Evolutionary conservation across 225 moss, liverwort and hornwort species (phyloP), one percentile per base, ranked within the genome.

Genomic region (Sphagnum tenellum): DNA sequence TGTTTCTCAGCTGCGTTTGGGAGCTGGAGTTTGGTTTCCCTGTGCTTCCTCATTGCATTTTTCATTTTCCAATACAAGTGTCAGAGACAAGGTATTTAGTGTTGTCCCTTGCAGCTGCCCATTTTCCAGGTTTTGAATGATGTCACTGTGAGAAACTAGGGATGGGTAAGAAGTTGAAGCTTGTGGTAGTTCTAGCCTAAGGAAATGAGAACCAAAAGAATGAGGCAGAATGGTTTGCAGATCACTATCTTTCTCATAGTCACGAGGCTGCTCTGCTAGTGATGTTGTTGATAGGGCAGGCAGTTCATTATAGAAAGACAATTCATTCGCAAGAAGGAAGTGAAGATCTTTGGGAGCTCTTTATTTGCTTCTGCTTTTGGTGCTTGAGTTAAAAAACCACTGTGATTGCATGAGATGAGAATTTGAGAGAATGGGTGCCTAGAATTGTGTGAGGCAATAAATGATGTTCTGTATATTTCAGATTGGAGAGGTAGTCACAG

Each of bases 21-120:
- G 55, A 70, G 80, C 48, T 80, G 80, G 80, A 76, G 70, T 67
- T 70, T 76, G 51, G 56, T 73, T 48, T 80, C 80, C 47, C 45
- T 73, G 9, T 75, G 72, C 58, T 80, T 73, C 67, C 73, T 80
- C 4, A 45, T 73, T 49, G 73, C 80, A 55, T 80, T 76, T 60
- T 76, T 80, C 55, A 14, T 70, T 44, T 63, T 80, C 4, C 80
- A 80, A 12, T 80, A 55, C 51, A 67, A 73, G 56, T 66, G 64
- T 51, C 76, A 73, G 45, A 67, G 58, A 49, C 72, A 67, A 70
- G 80, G 80, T 73, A 60, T 44, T 71, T 7, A 14, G 60, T 47
- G 57, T 58, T 9, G 8, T 44, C 29, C 29, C 29, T 29, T 29
- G 29, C 29, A 29, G 29, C 29, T 29, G 29, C 62, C 58, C 14